phyloP scores from a whole-genome alignment of 2,329 filamentous ascomycete species.

The Aspergillus sp. region DNA sequence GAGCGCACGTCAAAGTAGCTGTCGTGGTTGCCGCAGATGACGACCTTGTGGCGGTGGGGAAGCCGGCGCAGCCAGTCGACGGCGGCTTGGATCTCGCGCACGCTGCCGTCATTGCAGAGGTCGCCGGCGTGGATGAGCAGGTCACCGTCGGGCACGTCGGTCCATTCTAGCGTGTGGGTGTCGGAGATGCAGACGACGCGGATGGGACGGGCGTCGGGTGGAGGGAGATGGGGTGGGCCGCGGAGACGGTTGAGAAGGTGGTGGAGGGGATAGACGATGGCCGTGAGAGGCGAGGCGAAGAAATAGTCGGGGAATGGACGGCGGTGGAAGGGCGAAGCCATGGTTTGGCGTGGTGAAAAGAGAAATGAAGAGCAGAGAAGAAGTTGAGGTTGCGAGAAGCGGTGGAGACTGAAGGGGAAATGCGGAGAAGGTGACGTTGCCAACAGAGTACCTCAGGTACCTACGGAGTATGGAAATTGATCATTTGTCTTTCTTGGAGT shows the following conservation, averaged over 20 bases:
- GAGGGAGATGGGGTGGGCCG: conserved; percentile 61
- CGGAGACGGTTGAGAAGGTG: conserved; percentile 65
- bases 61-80: conserved; percentile 76
- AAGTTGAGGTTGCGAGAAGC: conserved; percentile 7
- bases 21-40: conserved; percentile 88
- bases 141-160: conserved; percentile 65
- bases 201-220: conserved; percentile 56
- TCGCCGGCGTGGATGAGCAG: conserved; percentile 89
- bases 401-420: not conserved
- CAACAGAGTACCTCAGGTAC: not conserved
- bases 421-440: not conserved
- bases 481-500: no score
- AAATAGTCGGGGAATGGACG: conserved; percentile 60
- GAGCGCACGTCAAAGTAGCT: conserved; percentile 73
- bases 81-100: conserved; percentile 73
- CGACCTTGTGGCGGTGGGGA: conserved; percentile 76
- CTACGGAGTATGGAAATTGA: no score
- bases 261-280: conserved; percentile 63
- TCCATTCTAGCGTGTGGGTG: conserved; percentile 67
- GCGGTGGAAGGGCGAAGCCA: conserved; percentile 49
- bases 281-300: conserved; percentile 66
- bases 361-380: conserved; percentile 1
- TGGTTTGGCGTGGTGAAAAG: conserved; percentile 1
- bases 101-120: conserved; percentile 70
- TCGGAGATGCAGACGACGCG: conserved; percentile 86